Conservation (phyloP, 208 protist genomes). For the Wallacemonas rigidus region DNA sequence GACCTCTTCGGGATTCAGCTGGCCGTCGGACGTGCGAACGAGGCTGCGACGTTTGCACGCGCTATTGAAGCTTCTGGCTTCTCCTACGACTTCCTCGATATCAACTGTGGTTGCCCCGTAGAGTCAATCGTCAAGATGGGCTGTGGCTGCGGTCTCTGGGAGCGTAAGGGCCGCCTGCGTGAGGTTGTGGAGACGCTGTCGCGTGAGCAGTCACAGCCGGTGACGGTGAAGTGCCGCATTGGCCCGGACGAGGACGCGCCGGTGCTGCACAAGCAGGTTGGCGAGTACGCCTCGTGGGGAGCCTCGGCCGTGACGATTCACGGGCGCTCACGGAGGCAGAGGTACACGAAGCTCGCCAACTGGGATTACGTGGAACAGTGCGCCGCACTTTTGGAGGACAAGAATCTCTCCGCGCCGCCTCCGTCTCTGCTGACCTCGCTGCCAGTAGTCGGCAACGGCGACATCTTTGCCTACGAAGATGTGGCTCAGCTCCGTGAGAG, state of each 20-base stretch:
- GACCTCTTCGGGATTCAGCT: conserved; percentile 96
- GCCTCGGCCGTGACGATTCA: conserved; percentile 93
- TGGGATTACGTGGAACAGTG: conserved; percentile 96
- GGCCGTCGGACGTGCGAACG: conserved; percentile 61
- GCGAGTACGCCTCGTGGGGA: conserved; percentile 81
- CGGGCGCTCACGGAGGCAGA: conserved; percentile 94
- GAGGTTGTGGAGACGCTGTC: conserved; percentile 69
- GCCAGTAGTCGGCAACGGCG: conserved; percentile 95
- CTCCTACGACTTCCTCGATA: conserved; percentile 95
- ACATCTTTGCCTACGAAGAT: conserved; percentile 92
- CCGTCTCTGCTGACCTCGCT: conserved; percentile 46
- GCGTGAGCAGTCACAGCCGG: conserved; percentile 65
- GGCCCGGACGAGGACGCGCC: conserved; percentile 77
- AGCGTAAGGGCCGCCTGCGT: conserved; percentile 70
- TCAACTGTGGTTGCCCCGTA: conserved; percentile 97
- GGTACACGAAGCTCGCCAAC: conserved; percentile 94
- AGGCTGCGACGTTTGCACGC: conserved; percentile 61
- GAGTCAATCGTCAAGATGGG: conserved; percentile 89
- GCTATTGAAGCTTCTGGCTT: conserved; percentile 74
- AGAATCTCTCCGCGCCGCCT: conserved; percentile 8
- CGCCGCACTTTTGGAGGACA: conserved; percentile 30
- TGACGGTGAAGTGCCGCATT: conserved; percentile 93
- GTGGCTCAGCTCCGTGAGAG: conserved; percentile 48
- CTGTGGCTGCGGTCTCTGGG: conserved; percentile 88
- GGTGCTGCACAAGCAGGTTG: conserved; percentile 89